Percentiles rank a stretch among this genome's conserved stretches.
These are phyloP conservation scores for Globisporangium solare DNA, from an alignment of 352 stramenopile species.

Conservation along the genomic window DNA sequence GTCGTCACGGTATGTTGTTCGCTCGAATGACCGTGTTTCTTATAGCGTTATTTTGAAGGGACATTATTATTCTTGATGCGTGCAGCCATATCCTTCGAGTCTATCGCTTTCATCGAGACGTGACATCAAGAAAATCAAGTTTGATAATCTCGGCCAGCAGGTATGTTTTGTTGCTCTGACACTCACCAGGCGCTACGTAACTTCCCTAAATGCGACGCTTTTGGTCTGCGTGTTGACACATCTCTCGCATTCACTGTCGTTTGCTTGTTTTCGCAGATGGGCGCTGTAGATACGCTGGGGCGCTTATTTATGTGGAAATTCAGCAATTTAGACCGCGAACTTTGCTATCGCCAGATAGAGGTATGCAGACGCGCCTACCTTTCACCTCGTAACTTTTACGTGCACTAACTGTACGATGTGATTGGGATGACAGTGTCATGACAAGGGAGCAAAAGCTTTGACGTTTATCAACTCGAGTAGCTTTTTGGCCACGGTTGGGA, in stretches of 20 bases:
- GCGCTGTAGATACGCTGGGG: conserved; percentile 63
- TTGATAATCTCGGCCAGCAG: conserved; percentile 77
- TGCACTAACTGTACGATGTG: not conserved
- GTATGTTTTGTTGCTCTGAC: conserved; percentile 12
- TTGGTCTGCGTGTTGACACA: not conserved
- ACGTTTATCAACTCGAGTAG: conserved; percentile 79
- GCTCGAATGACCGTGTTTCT: not conserved
- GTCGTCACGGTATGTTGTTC: conserved; percentile 40
- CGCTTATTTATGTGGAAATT: conserved; percentile 84
- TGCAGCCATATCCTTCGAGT: conserved; percentile 55
- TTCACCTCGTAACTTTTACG: not conserved
- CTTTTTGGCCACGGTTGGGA: conserved; percentile 65
- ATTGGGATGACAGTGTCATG: conserved; percentile 49
- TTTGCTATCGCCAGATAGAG: conserved; percentile 67
- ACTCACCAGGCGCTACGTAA: no score
- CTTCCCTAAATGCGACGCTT: no score
- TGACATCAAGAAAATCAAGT: conserved; percentile 75
- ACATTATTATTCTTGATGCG: not conserved
- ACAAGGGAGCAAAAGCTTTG: conserved; percentile 77
- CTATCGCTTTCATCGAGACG: conserved; percentile 47
- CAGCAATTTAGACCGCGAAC: conserved; percentile 51
- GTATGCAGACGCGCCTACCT: conserved; percentile 14
- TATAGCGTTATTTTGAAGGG: not conserved
- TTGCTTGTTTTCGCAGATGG: conserved; percentile 54
- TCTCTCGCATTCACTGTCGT: not conserved